These are phyloP conservation scores for Niebla homalea DNA, from an alignment of 495 filamentous ascomycete species.

Conservation along the genomic window DNA sequence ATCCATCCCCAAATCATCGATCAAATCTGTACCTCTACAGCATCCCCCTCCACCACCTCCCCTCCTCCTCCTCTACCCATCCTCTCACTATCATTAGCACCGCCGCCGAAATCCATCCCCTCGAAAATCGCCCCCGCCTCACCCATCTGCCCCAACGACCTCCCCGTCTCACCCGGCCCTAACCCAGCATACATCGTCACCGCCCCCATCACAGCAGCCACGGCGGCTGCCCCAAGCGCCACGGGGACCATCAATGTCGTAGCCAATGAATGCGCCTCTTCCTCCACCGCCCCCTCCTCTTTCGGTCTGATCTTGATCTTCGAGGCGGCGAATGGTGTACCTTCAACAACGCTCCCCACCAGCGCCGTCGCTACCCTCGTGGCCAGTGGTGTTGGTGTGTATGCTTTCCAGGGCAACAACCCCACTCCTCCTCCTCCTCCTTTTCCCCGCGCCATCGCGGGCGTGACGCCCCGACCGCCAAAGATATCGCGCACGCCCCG, in stretches of 20 bases:
- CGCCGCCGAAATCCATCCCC: slow-evolving; percentile 1
- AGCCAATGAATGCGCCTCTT: too few relatives aligned
- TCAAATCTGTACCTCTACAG: neutral
- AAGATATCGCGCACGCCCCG: slow-evolving; percentile 30
- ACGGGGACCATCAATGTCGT: neutral
- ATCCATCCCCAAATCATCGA: too few relatives aligned
- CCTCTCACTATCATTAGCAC: neutral
- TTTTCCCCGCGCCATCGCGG: neutral
- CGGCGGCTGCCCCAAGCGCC: neutral
- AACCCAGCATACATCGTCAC: neutral
- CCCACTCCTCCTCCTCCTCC: neutral
- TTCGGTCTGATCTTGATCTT: too few relatives aligned
- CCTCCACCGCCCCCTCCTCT: too few relatives aligned
- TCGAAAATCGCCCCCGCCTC: slow-evolving; percentile 16
- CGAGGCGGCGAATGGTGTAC: too few relatives aligned
- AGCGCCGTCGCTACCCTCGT: too few relatives aligned
- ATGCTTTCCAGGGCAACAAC: slow-evolving; percentile 3
- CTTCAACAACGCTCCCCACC: too few relatives aligned
- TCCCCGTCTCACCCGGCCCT: neutral
- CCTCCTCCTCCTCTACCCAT: neutral
- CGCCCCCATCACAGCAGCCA: neutral
- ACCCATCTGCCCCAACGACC: slow-evolving; percentile 9
- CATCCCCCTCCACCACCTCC: neutral
- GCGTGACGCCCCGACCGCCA: slow-evolving; percentile 15
- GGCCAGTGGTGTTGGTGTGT: neutral